Base-by-base conservation (phyloP, 1,284 basidiomycete species). In the Pseudozyma hubeiensis region DNA sequence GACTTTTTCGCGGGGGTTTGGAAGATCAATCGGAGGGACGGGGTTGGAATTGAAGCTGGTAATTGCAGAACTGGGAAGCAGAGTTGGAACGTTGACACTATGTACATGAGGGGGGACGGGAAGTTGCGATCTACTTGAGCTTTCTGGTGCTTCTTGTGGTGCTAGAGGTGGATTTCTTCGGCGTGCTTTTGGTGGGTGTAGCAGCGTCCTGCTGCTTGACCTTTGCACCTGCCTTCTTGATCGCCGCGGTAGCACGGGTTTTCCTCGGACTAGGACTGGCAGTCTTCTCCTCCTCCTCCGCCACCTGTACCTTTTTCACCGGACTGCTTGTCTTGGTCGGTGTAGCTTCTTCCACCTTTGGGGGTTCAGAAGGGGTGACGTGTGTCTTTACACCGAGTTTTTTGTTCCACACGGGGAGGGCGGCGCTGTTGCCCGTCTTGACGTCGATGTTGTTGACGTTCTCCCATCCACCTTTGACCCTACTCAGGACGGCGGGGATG, bases 381-480 rank as follows among this genome's bases (percentile, higher is more conserved):
- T 65, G 63, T 7, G 63, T 72, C 48, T 60, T 67, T 7, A 75
- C 87, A 49, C 90, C 89, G n/a, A 94, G 86, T 13, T 87, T 86
- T 80, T 91, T 92, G 45, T 88, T 90, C 93, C 94, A 99, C 77
- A 99, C 90, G 1, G 96, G 96, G 33, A 99, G 86, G 69, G 91
- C 90, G n/a, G 90, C 87, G 53, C 91, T 93, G 17, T 89, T 89
- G 73, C 90, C 92, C 4, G 94, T 97, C 87, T 99, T 99, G 87
- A 99, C 90, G 75, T 94, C 89, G 31, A 99, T 85, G 65, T 90
- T 91, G 80, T 97, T 93, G 50, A 99, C 87, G 83, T 97, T 97
- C 59, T 92, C 90, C 95, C 95, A 97, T 24, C 90, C 91, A 50
- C 90, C 92, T 73, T 84, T 84, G 43, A 97, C 89, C 53, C 88